Percentiles rank a stretch among this genome's conserved stretches.
phyloP scores from a whole-genome alignment of 1,284 basidiomycete genomes.

The Naganishia sp. region DNA sequence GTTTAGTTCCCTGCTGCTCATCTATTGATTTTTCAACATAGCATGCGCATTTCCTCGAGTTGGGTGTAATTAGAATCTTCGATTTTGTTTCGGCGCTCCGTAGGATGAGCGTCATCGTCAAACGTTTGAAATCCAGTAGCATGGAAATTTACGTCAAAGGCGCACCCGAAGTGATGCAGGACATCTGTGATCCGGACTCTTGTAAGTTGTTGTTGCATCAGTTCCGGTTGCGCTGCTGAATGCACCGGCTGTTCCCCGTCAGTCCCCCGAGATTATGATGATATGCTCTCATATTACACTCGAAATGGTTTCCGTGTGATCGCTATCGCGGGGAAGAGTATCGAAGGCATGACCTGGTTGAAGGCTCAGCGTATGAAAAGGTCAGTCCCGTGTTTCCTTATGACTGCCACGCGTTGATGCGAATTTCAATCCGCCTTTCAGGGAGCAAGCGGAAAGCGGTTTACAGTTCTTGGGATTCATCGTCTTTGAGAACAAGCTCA shows the following conservation, averaged over 20 bases:
- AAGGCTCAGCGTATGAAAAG: conserved; percentile 96
- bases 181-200: conserved; percentile 86
- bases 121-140: conserved; percentile 84
- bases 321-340: conserved; percentile 93
- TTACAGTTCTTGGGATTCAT: conserved; percentile 92
- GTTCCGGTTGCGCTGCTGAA: neutral
- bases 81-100: conserved; percentile 93
- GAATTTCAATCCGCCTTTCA: conserved; percentile 48
- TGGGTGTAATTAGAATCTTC: conserved; percentile 94
- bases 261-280: conserved; percentile 97
- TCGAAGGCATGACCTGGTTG: conserved; percentile 92
- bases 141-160: conserved; percentile 99
- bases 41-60: conserved; percentile 92
- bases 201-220: conserved; percentile 60
- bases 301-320: conserved; percentile 97
- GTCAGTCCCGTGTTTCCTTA: conserved; percentile 52
- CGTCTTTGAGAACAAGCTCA: conserved; percentile 98
- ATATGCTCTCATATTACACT: conserved; percentile 95
- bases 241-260: neutral
- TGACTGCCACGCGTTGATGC: neutral
- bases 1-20: neutral
- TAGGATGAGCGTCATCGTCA: conserved; percentile 97
- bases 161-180: conserved; percentile 94
- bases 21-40: conserved; percentile 47
- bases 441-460: conserved; percentile 89